These are phyloP conservation scores for Curvularia spicifera DNA, from an alignment of 2,329 filamentous ascomycete species.

Conservation along the genomic window DNA sequence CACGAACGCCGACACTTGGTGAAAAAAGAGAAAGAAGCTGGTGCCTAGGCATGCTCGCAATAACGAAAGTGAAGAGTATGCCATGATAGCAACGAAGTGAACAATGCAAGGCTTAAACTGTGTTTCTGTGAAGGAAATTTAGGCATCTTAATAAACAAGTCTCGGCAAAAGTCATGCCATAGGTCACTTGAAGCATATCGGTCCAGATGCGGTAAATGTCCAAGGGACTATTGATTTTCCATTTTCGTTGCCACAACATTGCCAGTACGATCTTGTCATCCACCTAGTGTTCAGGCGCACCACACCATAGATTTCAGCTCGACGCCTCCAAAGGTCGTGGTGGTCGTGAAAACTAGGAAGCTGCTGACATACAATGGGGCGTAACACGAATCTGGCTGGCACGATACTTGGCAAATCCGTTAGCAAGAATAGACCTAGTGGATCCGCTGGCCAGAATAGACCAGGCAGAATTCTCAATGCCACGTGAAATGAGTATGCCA, in stretches of 20 bases:
- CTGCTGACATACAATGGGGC: constrained; percentile 23
- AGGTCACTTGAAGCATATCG: constrained; percentile 29
- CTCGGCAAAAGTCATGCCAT: constrained; percentile 41
- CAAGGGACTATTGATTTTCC: constrained; percentile 42
- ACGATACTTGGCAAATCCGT: constrained; percentile 35
- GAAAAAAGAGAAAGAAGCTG: constrained; percentile 29
- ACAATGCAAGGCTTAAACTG: constrained; percentile 23
- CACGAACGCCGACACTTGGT: constrained; percentile 29
- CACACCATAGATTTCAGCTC: constrained; percentile 23
- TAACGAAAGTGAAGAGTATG: constrained; percentile 31
- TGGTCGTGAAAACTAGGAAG: constrained; percentile 25
- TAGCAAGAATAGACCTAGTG: background rate
- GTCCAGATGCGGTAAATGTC: constrained; percentile 36
- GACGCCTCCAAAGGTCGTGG: constrained; percentile 18
- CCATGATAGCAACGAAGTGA: constrained; percentile 33
- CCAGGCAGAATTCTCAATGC: constrained; percentile 15
- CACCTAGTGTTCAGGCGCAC: constrained; percentile 23
- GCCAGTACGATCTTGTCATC: constrained; percentile 5
- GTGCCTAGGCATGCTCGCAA: constrained; percentile 35
- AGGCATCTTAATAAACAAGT: constrained; percentile 41
- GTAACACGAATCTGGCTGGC: constrained; percentile 14
- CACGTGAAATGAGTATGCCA: constrained; percentile 34
- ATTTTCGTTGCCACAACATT: constrained; percentile 18
- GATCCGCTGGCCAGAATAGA: background rate
- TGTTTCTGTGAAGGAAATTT: constrained; percentile 35